phyloP scores from a whole-genome alignment of 208 protist species.

The Naegleria lovaniensis region DNA sequence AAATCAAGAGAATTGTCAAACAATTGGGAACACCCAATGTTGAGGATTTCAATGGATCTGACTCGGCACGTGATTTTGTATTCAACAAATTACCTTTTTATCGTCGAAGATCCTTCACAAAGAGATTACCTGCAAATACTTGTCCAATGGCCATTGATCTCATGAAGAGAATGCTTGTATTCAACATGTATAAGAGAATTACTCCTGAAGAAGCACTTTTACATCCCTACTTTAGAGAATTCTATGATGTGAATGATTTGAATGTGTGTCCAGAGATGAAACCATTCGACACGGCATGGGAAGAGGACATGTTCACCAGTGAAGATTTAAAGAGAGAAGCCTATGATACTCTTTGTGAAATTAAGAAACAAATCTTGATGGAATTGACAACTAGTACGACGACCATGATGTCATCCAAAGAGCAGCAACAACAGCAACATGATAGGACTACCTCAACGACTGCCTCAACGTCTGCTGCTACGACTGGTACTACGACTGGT shows the following conservation, averaged over 20 bases:
- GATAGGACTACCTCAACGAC: too few species aligned
- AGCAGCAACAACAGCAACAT: neutral
- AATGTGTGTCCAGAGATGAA: neutral
- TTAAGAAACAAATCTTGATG: neutral
- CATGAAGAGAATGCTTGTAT: neutral
- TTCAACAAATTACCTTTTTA: neutral
- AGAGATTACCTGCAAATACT: neutral
- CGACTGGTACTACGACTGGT: too few species aligned
- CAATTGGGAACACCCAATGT: neutral
- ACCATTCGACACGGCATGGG: neutral
- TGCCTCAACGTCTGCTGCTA: too few species aligned
- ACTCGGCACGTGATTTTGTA: neutral
- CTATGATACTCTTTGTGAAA: neutral
- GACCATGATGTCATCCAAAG: neutral
- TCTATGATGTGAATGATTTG: neutral
- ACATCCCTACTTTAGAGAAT: constrained; percentile 8
- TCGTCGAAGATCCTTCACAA: neutral
- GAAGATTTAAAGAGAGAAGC: neutral
- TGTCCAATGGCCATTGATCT: constrained; percentile 7
- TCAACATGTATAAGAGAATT: neutral
- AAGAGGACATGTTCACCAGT: neutral
- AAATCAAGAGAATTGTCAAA: neutral
- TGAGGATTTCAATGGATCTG: neutral
- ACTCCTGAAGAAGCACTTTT: neutral
- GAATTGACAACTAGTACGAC: neutral